Evolutionary conservation across 371 early-diverging fungal genomes (phyloP), one percentile per base, ranked within the genome.

Genomic region (Mucor plumbeus): DNA sequence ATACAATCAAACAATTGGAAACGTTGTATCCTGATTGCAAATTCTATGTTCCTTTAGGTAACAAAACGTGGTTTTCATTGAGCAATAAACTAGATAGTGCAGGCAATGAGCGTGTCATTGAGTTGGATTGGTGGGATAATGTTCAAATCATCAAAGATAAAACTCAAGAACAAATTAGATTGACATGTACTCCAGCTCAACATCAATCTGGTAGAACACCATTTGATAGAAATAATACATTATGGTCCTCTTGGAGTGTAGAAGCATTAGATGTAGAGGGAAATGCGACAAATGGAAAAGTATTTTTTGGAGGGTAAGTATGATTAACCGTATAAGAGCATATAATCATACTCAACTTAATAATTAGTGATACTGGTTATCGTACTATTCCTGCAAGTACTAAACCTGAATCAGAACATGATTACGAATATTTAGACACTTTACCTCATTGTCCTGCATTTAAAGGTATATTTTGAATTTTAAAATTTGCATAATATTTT

Each of bases 61-160:
- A 91, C 73, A 86, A 86, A 40, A 36, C 65, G 4, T 89, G 90
- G 84, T 88, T 94, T 31, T 63, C 75, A 10, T 71, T 81, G 0
- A 54, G 83, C 9, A 40, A 64, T 5, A 54, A 31, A 11, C 15
- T 61, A 3, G 65, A 70, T 50, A 56, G 50, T 3, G 86, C 84
- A 7, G 85, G 85, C 62, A 69, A 70, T 15, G 69, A 79, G 2
- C 56, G 71, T 10, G 85, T 85, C 14, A 85, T 69, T 7, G 90
- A 93, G 59, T 79, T 84, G 43, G 94, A 94, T 74, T 94, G 94
- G 94, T 92, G 92, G 92, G 90, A 92, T 54, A 77, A 76, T 35
- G 81, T 84, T 40, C 72, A 79, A 8, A 68, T 88, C 4, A 15
- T 56, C 54, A 71, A 33, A 63, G 78, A 68, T 62, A 73, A 43